Base-by-base conservation (phyloP, 208 protist species). In the Vickermania ingenoplastis region DNA sequence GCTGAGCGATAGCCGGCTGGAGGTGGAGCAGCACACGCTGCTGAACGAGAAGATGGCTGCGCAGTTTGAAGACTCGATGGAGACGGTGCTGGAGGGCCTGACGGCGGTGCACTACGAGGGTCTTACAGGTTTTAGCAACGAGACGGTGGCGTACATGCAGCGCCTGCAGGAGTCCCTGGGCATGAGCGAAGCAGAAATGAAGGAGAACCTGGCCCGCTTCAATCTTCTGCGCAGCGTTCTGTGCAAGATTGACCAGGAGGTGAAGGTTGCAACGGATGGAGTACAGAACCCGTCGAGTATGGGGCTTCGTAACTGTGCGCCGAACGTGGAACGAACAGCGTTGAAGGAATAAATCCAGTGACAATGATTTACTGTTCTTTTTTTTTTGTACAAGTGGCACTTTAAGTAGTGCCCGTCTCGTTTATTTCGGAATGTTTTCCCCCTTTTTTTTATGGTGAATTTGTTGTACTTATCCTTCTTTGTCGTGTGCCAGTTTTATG, bases 161-260 rank as follows among this genome's bases (percentile, higher is more conserved):
- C n/a, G n/a, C n/a, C n/a, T n/a, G n/a, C n/a, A n/a, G n/a, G n/a
- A 31, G 26, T 74, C 0, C 50, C 23, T 0, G 59, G 26, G 26
- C 60, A 67, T 3, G 57, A 81, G 57, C 28, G 63, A 14, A 56
- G 59, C 41, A 1, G 52, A 56, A 22, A 11, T 11, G 51, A 26
- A 55, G 51, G 21, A 55, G 51, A 27, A 55, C 51, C 7, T 22
- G 13, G 7, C 21, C 23, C 36, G 36, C 36, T n/a, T 48, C 11
- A 17, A 48, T 48, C 11, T 17, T n/a, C 17, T 48, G 11, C 36
- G 36, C 36, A 7, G 36, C 36, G 17, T 48, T 17, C 7, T 48
- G 11, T 7, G 36, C 11, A 48, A 48, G 11, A 48, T 48, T 17
- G 36, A 48, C 17, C 7, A 48, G 7, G 36, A 48, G 36, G 36